Conservation (phyloP, 2,329 filamentous ascomycete genomes). For the Arthrobotrys sinensis region DNA sequence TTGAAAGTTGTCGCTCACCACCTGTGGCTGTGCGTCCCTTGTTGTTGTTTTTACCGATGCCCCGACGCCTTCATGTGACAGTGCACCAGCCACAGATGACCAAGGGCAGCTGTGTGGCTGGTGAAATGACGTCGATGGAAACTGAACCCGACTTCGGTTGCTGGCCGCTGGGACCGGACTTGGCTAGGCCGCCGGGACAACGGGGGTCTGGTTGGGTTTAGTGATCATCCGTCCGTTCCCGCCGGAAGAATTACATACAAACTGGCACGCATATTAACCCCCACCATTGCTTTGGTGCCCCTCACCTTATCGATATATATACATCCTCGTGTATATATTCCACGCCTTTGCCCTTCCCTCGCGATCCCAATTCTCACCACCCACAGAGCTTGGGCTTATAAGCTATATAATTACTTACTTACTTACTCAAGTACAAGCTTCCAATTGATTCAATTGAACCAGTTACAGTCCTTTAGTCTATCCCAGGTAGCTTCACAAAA, state of each 20-base stretch:
- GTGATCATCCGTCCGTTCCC: constrained; percentile 53
- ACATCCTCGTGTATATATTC: background rate
- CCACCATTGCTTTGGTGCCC: constrained; percentile 2
- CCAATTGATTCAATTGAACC: constrained; percentile 9
- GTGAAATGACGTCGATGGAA: constrained; percentile 8
- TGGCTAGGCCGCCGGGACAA: background rate
- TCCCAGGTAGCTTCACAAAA: constrained; percentile 1
- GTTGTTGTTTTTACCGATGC: background rate
- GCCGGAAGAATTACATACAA: constrained; percentile 12
- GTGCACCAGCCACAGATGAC: constrained; percentile 1
- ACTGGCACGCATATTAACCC: background rate
- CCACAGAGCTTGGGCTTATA: background rate
- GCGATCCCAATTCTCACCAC: background rate
- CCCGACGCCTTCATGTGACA: constrained; percentile 17
- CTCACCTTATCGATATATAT: constrained; percentile 47
- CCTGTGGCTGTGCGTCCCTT: background rate
- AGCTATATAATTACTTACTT: constrained; percentile 2
- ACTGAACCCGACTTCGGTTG: constrained; percentile 15
- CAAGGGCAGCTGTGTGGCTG: background rate
- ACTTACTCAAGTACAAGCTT: too few species aligned
- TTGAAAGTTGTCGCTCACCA: constrained; percentile 2
- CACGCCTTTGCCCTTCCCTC: background rate
- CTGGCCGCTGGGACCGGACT: background rate
- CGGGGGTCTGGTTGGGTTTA: constrained; percentile 20
- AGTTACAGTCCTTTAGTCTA: background rate